These are phyloP conservation scores for Candida labiduridarum DNA, from an alignment of 1,139 yeast species.

Conservation along the genomic window DNA sequence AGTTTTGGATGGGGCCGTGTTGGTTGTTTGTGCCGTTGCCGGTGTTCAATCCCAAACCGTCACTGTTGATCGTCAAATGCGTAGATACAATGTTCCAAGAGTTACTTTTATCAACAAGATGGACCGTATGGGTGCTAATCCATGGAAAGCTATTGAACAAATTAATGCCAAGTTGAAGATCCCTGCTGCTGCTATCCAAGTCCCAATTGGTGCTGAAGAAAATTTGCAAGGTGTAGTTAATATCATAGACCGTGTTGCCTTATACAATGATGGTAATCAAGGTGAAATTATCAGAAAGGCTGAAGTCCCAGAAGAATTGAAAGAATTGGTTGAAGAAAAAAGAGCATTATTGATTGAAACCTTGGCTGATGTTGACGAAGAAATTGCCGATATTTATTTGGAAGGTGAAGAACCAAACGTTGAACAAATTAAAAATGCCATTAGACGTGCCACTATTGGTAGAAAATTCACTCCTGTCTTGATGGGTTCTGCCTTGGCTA, in stretches of 20 bases:
- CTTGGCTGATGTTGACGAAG: slow-evolving; percentile 96
- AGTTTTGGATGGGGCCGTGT: slow-evolving; percentile 96
- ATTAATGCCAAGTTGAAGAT: slow-evolving; percentile 82
- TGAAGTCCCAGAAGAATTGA: slow-evolving; percentile 74
- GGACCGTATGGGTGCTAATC: slow-evolving; percentile 99
- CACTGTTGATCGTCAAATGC: slow-evolving; percentile 98
- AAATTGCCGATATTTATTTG: slow-evolving; percentile 88
- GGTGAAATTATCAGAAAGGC: slow-evolving; percentile 73
- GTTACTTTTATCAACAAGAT: slow-evolving; percentile 94
- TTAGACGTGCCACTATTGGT: slow-evolving; percentile 95
- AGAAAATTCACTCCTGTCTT: slow-evolving; percentile 97
- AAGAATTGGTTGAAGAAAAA: slow-evolving; percentile 78
- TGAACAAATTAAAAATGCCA: slow-evolving; percentile 82
- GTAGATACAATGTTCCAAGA: slow-evolving; percentile 96
- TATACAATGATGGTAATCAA: slow-evolving; percentile 89
- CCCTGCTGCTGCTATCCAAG: slow-evolving; percentile 97
- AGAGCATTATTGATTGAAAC: slow-evolving; percentile 85
- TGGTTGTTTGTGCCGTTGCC: slow-evolving; percentile 96
- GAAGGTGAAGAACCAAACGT: slow-evolving; percentile 88
- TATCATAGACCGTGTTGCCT: slow-evolving; percentile 81
- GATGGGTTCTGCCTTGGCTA: slow-evolving; percentile 98
- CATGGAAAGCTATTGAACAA: slow-evolving; percentile 93
- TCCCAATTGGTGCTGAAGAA: slow-evolving; percentile 93
- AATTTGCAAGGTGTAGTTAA: slow-evolving; percentile 87
- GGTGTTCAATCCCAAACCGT: slow-evolving; percentile 99